Conservation (phyloP, 2,329 filamentous ascomycete species). For the Zasmidium angulare region DNA sequence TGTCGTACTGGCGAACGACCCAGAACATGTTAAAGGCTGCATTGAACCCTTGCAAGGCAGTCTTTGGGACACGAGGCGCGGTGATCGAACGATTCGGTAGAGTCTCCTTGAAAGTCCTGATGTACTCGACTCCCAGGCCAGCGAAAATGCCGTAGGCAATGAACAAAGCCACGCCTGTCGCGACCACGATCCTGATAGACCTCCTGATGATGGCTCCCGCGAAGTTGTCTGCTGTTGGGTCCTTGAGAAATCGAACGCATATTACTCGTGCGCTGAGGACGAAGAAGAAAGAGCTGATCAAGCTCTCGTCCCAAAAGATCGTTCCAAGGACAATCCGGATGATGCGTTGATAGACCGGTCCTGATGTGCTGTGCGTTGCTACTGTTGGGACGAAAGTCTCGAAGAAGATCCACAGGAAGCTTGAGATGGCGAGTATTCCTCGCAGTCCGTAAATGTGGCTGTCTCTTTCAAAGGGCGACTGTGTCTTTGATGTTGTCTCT, state of each 20-base stretch:
- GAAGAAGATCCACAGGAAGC: slow-evolving; percentile 49
- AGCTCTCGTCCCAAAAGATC: slow-evolving; percentile 47
- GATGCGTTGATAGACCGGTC: slow-evolving; percentile 41
- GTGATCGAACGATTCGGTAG: slow-evolving; percentile 41
- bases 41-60: slow-evolving; percentile 46
- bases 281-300: slow-evolving; percentile 49
- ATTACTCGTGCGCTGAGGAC: slow-evolving; percentile 47
- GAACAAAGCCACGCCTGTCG: slow-evolving; percentile 41
- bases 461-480: neutral
- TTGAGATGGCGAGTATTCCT: slow-evolving; percentile 44
- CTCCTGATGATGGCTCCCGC: slow-evolving; percentile 45
- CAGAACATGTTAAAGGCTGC: slow-evolving; percentile 50
- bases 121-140: slow-evolving; percentile 34
- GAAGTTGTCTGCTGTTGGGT: slow-evolving; percentile 36
- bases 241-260: slow-evolving; percentile 43
- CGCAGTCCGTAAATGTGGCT: slow-evolving; percentile 43
- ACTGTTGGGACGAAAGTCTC: slow-evolving; percentile 45
- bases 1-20: slow-evolving; percentile 39
- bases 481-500: too few species aligned
- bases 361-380: slow-evolving; percentile 38
- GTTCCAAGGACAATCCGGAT: slow-evolving; percentile 48
- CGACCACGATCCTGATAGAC: slow-evolving; percentile 43
- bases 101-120: slow-evolving; percentile 38
- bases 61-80: slow-evolving; percentile 34
- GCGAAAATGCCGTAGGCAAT: slow-evolving; percentile 40